These are phyloP conservation scores for Acacia melanoxylon DNA, from an alignment of 306 rosid genomes.

Conservation along the genomic window DNA sequence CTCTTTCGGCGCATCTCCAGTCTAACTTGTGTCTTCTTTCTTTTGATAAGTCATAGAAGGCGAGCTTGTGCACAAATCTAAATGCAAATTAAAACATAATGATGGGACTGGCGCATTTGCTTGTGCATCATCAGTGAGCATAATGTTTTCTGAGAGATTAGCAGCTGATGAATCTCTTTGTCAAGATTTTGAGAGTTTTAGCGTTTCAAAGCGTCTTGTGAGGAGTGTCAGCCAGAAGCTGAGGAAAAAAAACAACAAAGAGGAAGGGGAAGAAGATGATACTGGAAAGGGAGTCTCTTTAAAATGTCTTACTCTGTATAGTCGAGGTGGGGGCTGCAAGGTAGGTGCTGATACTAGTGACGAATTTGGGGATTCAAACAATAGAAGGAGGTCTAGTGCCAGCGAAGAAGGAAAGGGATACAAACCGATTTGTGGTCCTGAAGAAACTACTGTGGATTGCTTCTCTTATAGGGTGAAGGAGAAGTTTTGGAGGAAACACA, in stretches of 20 bases:
- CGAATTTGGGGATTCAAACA: conserved; percentile 71
- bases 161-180: conserved; percentile 56
- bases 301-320: conserved; percentile 75
- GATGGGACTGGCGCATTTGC: conserved; percentile 39
- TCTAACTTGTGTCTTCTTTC: conserved; percentile 35
- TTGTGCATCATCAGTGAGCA: conserved; percentile 40
- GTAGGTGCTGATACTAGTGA: conserved; percentile 96
- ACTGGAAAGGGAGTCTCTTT: conserved; percentile 64
- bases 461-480: conserved; percentile 89
- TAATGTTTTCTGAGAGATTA: conserved; percentile 61
- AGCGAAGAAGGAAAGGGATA: conserved; percentile 88
- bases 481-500: conserved; percentile 77
- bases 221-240: conserved; percentile 88
- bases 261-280: conserved; percentile 67
- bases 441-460: conserved; percentile 81
- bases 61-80: conserved; percentile 30
- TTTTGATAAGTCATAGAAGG: conserved; percentile 36
- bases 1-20: conserved; percentile 19
- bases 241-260: conserved; percentile 65
- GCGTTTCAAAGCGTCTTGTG: conserved; percentile 83
- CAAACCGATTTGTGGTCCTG: conserved; percentile 65
- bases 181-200: conserved; percentile 69
- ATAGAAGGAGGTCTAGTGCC: conserved; percentile 86
- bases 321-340: conserved; percentile 95
- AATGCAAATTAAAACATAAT: conserved; percentile 30